Conservation (phyloP, 2,329 filamentous ascomycete species). For the Zalaria sp. region DNA sequence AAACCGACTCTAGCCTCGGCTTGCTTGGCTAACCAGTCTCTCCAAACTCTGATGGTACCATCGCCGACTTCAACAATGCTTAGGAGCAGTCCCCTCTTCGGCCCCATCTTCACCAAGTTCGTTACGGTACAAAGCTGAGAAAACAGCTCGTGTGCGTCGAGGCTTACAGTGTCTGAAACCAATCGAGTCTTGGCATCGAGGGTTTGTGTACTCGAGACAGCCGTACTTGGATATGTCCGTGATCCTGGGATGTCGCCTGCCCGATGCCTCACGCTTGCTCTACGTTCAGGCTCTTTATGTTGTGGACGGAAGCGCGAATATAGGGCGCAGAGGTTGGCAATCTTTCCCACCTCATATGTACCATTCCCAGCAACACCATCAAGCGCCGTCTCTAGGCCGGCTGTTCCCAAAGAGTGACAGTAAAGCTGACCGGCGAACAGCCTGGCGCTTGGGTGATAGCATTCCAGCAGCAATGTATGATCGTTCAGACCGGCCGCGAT, state of each 20-base stretch:
- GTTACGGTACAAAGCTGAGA: conserved; percentile 57
- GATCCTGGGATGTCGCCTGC: conserved; percentile 34
- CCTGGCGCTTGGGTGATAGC: conserved; percentile 58
- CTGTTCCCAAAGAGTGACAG: conserved; percentile 53
- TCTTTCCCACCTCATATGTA: conserved; percentile 21
- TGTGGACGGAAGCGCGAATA: conserved; percentile 61
- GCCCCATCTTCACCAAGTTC: conserved; percentile 53
- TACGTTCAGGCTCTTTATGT: conserved; percentile 38
- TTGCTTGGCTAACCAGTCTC: conserved; percentile 51
- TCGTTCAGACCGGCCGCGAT: conserved; percentile 42
- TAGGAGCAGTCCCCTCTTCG: conserved; percentile 46
- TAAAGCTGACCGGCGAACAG: conserved; percentile 54
- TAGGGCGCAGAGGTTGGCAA: conserved; percentile 41
- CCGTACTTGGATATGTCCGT: conserved; percentile 20
- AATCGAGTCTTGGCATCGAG: conserved; percentile 9
- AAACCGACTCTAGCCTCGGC: not conserved
- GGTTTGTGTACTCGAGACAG: conserved; percentile 4
- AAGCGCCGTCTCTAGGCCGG: conserved; percentile 35
- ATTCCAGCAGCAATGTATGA: conserved; percentile 61
- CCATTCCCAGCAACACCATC: conserved; percentile 13
- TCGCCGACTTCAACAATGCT: conserved; percentile 54
- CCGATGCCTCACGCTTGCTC: conserved; percentile 24
- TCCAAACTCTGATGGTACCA: conserved; percentile 55
- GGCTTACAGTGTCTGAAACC: conserved; percentile 44
- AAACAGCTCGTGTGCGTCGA: conserved; percentile 60